Evolutionary conservation across 306 rosid genomes (phyloP), one percentile per base, ranked within the genome.

Genomic region (Corylus heterophylla): DNA sequence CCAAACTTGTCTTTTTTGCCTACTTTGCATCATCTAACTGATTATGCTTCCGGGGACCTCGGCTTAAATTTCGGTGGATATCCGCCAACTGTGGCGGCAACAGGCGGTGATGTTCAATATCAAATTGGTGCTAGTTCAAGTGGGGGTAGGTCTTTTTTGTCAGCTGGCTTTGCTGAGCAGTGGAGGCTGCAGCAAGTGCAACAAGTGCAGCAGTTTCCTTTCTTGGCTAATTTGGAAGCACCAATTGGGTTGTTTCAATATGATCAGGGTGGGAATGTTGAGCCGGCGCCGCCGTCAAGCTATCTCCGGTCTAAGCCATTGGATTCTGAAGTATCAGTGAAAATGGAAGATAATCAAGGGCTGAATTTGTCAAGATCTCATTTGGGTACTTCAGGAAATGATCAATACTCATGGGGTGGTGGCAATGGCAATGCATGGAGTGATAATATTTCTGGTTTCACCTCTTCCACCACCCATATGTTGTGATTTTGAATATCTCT

Each of bases 341-440:
- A 94, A 84, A 69, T 86, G 88, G 96, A 92, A 81, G 90, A 84
- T 54, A 85, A 73, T 75, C 89, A 87, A 82, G 90, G 89, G 37
- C 39, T 91, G 82, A 87, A 83, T 85, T 63, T 90, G 79, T 79
- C 88, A 13, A 87, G 90, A 56, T 91, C 80, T 74, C 83, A 87
- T 48, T 81, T 83, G 89, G 88, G 86, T 39, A 75, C 80, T 78
- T 84, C 81, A 3, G 88, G 88, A 80, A 86, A 81, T 81, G 84
- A 84, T 74, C 85, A 80, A 49, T 83, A 84, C 71, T 88, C 70
- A 27, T 59, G 88, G 74, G 80, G 55, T 37, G 79, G 76, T 51
- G 61, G 77, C 18, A 88, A 73, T 42, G 45, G 79, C 18, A 88
- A 73, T 85, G 87, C 90, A 80, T 91, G 98, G 98, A 85, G 74